Evolutionary conservation across 208 protist species (phyloP).

Genomic region (Acanthamoeba lenticulata): DNA sequence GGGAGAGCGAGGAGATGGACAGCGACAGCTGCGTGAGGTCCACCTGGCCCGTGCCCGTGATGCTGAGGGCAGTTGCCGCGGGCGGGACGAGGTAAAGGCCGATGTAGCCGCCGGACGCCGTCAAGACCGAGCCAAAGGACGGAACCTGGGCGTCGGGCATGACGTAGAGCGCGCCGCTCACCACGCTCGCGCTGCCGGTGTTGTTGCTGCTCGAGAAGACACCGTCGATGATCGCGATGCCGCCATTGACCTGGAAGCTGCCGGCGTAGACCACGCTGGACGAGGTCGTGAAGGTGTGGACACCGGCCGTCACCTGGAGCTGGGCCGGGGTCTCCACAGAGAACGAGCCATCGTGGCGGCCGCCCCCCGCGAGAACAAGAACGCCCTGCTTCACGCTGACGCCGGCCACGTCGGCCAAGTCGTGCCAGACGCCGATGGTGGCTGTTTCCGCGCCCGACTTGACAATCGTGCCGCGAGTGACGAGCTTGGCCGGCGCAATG

Average conservation of each 20-base stretch:
- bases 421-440: slow-evolving; percentile 16
- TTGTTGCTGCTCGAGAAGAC: not conserved
- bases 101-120: not conserved
- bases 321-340: not conserved
- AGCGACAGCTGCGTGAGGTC: not conserved
- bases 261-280: not conserved
- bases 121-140: not conserved
- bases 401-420: not conserved
- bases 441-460: not conserved
- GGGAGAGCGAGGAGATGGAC: slow-evolving; percentile 1
- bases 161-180: slow-evolving; percentile 32
- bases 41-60: not conserved
- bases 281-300: not conserved
- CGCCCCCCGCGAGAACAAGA: not conserved
- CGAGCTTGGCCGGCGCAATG: not conserved
- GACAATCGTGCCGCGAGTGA: not conserved
- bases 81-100: not conserved
- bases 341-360: not conserved
- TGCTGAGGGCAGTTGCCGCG: not conserved
- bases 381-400: not conserved
- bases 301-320: not conserved
- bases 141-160: slow-evolving; percentile 25
- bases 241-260: not conserved
- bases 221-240: not conserved
- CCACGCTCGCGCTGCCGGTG: not conserved